Evolutionary conservation across 495 filamentous ascomycete species (phyloP).

Genomic region (Tetracladium marchalianum): DNA sequence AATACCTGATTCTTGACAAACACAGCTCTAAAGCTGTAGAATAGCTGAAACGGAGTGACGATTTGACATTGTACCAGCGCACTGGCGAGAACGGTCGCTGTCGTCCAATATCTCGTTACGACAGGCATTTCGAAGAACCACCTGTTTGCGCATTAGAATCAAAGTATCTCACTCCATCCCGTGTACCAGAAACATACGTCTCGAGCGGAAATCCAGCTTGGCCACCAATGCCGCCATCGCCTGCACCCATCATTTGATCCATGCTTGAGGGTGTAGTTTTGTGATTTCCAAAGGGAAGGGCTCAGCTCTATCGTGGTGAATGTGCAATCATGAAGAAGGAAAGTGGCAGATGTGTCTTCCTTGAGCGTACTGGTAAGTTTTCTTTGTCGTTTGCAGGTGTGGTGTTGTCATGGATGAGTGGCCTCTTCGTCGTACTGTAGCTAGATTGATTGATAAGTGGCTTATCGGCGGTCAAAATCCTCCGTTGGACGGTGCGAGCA

Average conservation of each 20-base stretch:
- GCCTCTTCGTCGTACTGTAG: conserved; percentile 2
- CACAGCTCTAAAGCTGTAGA: conserved; percentile 90
- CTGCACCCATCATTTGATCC: conserved; percentile 59
- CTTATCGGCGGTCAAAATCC: too few species aligned
- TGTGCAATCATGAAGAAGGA: conserved; percentile 1
- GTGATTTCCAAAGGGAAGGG: not conserved
- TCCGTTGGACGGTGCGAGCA: too few species aligned
- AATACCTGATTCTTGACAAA: conserved; percentile 80
- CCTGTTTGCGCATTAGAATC: not conserved
- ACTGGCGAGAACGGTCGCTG: conserved; percentile 79
- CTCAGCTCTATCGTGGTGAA: not conserved
- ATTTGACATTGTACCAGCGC: conserved; percentile 88
- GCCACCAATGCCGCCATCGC: conserved; percentile 31
- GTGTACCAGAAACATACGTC: conserved; percentile 49
- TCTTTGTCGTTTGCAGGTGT: not conserved
- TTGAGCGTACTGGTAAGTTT: not conserved
- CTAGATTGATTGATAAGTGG: too few species aligned
- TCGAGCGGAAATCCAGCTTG: conserved; percentile 73
- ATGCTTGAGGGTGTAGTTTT: conserved; percentile 35
- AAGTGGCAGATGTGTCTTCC: not conserved
- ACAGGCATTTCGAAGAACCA: conserved; percentile 90
- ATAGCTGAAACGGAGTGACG: conserved; percentile 84
- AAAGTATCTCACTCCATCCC: conserved; percentile 7
- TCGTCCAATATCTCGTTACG: conserved; percentile 94
- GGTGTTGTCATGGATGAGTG: not conserved